Base-by-base conservation (phyloP, 257 asterid genomes). In the Echium plantagineum region DNA sequence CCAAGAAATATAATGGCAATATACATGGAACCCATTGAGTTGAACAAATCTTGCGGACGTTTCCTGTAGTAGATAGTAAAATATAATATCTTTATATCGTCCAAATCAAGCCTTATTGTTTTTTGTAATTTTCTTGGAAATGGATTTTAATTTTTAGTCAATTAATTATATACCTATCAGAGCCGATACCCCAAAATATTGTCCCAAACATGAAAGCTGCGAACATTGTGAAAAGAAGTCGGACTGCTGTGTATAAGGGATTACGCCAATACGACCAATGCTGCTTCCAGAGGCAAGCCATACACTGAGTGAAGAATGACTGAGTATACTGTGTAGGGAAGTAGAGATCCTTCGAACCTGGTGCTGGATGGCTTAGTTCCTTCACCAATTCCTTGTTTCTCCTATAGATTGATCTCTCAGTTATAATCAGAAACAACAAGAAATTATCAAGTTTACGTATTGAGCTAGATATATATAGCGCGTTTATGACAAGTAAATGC, bases 11-110 rank as follows among this genome's bases (percentile, higher is more conserved):
- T 62, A 55, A 88, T 94, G 6, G 98, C 96, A 21, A 95, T 88
- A 56, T 90, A 90, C 96, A 90, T 85, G 63, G 98, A 90, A 9
- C 98, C 98, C 98, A 90, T 90, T 19, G 98, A 94, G 46, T 90
- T 90, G 65, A 78, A 81, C 59, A 90, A 78, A 63, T 90, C 98
- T 79, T 90, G 98, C 66, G 78, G 78, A 2, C 79, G 77, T 15
- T 70, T 80, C 79, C 98, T 90, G 86, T 12, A 63, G 22, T 49
- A 12, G 22, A 47, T 35, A 19, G 48, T 42, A 42, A 16, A 57
- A 56, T 28, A 60, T 42, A 65, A 57, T 13, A 55, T n/a, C n/a
- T n/a, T n/a, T n/a, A n/a, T n/a, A n/a, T 55, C 19, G 15, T 46
- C 35, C 13, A 67, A 52, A 24, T 61, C n/a, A 59, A 69, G 51